Percentiles rank a stretch among this genome's conserved stretches.
phyloP scores from a whole-genome alignment of 2,329 filamentous ascomycete genomes.

The Colletotrichum musae region DNA sequence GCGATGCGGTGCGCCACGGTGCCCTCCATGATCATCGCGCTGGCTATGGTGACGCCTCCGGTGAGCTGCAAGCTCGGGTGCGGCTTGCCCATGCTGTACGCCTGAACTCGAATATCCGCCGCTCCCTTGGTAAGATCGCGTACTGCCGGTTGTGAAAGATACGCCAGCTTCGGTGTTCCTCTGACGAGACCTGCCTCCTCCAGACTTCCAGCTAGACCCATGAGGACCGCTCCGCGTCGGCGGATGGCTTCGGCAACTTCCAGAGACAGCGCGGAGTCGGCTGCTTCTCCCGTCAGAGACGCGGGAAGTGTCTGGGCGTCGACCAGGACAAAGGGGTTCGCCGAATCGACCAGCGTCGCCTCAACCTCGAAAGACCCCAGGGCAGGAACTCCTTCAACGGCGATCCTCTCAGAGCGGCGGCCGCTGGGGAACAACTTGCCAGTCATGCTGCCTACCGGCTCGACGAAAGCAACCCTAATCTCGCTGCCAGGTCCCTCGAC shows the following conservation, averaged over 20 bases:
- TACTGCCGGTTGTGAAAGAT: slow-evolving; percentile 57
- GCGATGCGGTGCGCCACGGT: slow-evolving; percentile 53
- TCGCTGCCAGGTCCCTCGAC: slow-evolving; percentile 67
- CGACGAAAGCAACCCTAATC: slow-evolving; percentile 71
- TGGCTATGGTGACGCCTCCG: slow-evolving; percentile 62
- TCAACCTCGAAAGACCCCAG: slow-evolving; percentile 48
- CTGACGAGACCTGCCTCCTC: slow-evolving; percentile 50
- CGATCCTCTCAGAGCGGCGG: slow-evolving; percentile 60
- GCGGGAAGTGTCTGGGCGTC: slow-evolving; percentile 60
- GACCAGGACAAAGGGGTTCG: slow-evolving; percentile 65
- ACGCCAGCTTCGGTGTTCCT: slow-evolving; percentile 69
- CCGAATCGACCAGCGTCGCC: slow-evolving; percentile 53
- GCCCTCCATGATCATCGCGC: slow-evolving; percentile 58
- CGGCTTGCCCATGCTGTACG: slow-evolving; percentile 65
- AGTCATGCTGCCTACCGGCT: slow-evolving; percentile 73
- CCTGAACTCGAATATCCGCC: slow-evolving; percentile 59
- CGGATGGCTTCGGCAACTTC: slow-evolving; percentile 66
- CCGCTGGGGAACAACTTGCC: slow-evolving; percentile 72
- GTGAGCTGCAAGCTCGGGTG: slow-evolving; percentile 69
- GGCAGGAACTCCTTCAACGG: slow-evolving; percentile 52
- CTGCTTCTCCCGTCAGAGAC: slow-evolving; percentile 57
- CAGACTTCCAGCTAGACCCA: slow-evolving; percentile 65
- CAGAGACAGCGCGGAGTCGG: slow-evolving; percentile 48
- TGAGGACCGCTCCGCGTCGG: slow-evolving; percentile 66
- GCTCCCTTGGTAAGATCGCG: background rate